Evolutionary conservation across 345 rosid genomes (phyloP), one percentile per base, ranked within the genome.

Genomic region (Aquilaria malaccensis): DNA sequence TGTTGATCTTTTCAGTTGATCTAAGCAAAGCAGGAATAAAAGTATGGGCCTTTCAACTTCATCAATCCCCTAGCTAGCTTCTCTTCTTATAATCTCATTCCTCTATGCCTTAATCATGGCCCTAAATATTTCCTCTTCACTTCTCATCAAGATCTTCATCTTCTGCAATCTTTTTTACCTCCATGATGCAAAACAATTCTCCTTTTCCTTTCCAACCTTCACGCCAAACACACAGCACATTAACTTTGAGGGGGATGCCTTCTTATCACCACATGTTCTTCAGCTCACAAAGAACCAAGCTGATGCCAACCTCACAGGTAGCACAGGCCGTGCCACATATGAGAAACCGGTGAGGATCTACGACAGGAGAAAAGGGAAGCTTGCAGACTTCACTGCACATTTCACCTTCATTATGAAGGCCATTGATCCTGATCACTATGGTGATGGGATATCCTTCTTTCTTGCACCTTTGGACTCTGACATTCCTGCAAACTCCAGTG

Each of bases 401-500:
- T 85, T 82, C 75, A 37, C 77, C 63, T 85, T 85, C 52, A 14
- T 6, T 12, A 58, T 82, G 15, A 2, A 2, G 7, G 70, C 80
- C 1, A 0, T 45, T 12, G 11, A 65, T 43, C 1, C 4, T 0
- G 3, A 29, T 2, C 2, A 1, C 1, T 68, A 61, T 45, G 91
- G 87, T 4, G 82, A 80, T 7, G 87, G 85, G 3, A 65, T 85
- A 11, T 37, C 85, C 22, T 82, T 85, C 67, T 80, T 78, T 66
- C 51, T 85, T 2, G 78, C 83, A 6, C 82, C 87, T 3, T 55
- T 60, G 7, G 67, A 70, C 30, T 79, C 81, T 13, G n/a, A 45
- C 30, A 64, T 85, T 11, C 87, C 85, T 0, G 5, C 50, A 3
- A 67, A 75, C 66, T 85, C 87, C 0, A 66, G 64, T 2, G 84